Evolutionary conservation across 352 stramenopile genomes (phyloP), one percentile per base, ranked within the genome.

Genomic region (Phytophthora nicotianae): DNA sequence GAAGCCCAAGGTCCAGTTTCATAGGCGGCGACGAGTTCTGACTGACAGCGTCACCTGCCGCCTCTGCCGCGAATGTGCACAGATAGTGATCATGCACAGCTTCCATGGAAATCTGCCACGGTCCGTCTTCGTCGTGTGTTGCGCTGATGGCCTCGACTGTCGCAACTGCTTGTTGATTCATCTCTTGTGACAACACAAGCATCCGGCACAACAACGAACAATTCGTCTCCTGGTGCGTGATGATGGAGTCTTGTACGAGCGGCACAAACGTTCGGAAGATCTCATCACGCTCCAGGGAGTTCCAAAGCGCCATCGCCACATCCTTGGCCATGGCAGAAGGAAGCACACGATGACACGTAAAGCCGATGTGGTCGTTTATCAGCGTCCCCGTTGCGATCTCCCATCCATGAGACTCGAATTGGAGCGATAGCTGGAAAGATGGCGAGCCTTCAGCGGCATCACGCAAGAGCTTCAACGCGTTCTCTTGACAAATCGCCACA

Each of bases 261-360:
- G 81, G 78, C 5, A 79, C 51, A 47, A 89, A 92, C 0, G 77
- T 87, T 13, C 79, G 81, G 9, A 89, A 58, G 6, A 92, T 72
- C 58, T 90, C 81, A 35, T 92, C 83, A 4, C 59, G 55, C 51
- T 86, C 70, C 2, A 90, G 24, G 5, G 74, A 79, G 13, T 62
- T 63, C 81, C 81, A 90, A 13, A 92, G 26, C 13, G 75, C 70
- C 5, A 52, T 51, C 1, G 81, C 81, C 7, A 89, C 67, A 6
- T 75, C 60, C 19, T 70, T 68, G 1, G 57, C 58, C 2, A 59
- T 65, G 7, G 27, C 40, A 26, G 20, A 6, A 50, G 65, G 46
- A 35, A 90, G 56, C 11, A 70, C 29, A 0, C 79, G 78, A 42
- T 72, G 61, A 10, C 76, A 83, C 16, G 65, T 58, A 48, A 90